Percentiles rank a stretch among this genome's conserved stretches.
phyloP scores from a whole-genome alignment of 768 basidiomycete genomes.

The Suillus luteus region DNA sequence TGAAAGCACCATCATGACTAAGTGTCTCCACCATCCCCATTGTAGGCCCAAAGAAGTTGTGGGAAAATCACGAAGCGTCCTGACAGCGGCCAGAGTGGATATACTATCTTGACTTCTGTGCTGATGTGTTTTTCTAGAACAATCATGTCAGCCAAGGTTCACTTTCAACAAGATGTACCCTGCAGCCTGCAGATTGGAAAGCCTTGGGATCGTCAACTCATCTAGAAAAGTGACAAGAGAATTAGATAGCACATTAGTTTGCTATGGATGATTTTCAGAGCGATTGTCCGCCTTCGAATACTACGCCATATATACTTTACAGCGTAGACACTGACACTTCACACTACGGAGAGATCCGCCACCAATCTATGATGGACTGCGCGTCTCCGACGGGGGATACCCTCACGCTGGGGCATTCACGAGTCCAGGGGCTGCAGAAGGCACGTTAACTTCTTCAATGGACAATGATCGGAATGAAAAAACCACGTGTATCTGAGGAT shows the following conservation, averaged over 20 bases:
- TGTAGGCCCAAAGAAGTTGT: constrained; percentile 1
- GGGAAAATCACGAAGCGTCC: background rate
- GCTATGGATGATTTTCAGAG: background rate
- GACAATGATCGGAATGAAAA: background rate
- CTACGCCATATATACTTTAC: background rate
- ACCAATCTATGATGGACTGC: too few species aligned
- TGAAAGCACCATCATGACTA: background rate
- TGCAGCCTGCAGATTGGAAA: background rate
- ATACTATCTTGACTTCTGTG: background rate
- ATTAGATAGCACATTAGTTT: background rate
- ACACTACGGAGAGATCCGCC: background rate
- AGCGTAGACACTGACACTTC: background rate
- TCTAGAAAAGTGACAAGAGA: background rate
- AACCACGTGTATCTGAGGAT: background rate
- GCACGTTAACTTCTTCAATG: background rate
- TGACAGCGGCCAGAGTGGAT: background rate
- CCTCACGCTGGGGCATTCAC: background rate
- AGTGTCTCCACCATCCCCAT: background rate
- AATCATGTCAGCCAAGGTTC: background rate
- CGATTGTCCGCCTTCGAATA: background rate
- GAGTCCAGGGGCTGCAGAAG: background rate
- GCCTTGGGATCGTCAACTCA: background rate
- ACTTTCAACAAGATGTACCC: background rate
- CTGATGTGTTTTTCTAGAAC: background rate
- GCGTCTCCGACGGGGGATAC: background rate